These are phyloP conservation scores for Calonectria pseudoreteaudii DNA, from an alignment of 2,329 filamentous ascomycete genomes.

Conservation along the genomic window DNA sequence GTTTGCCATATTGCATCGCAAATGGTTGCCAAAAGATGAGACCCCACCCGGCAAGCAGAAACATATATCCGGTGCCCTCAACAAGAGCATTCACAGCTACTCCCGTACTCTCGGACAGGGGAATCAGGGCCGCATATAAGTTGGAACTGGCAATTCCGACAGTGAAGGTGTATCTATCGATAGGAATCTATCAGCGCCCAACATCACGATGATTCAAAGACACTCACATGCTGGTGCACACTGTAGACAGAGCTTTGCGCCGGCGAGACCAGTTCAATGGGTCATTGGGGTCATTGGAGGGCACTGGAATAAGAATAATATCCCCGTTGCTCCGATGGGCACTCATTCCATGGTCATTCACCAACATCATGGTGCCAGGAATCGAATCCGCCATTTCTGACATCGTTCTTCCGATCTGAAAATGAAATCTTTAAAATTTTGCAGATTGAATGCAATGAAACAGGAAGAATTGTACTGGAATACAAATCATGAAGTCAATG, in stretches of 20 bases:
- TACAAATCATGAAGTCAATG: too few species aligned
- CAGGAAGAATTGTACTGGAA: too few species aligned
- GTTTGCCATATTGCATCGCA: conserved; percentile 58
- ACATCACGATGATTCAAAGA: background rate
- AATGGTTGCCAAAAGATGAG: conserved; percentile 61
- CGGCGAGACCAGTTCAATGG: conserved; percentile 58
- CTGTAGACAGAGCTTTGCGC: conserved; percentile 40
- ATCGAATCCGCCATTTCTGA: conserved; percentile 26
- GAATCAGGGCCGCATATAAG: conserved; percentile 53
- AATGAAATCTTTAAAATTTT: background rate
- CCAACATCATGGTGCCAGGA: conserved; percentile 55
- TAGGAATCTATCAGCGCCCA: background rate
- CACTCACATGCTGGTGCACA: conserved; percentile 46
- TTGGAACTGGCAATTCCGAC: conserved; percentile 54
- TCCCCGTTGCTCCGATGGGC: conserved; percentile 50
- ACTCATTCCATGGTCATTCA: conserved; percentile 50
- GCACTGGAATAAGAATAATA: conserved; percentile 63
- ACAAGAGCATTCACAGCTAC: conserved; percentile 51
- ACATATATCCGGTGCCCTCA: conserved; percentile 55
- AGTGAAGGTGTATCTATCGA: conserved; percentile 50
- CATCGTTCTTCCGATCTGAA: background rate
- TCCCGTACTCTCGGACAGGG: conserved; percentile 47
- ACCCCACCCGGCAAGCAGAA: conserved; percentile 57
- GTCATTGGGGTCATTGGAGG: too few species aligned
- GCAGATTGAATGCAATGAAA: too few species aligned